Percentiles rank a stretch among this genome's conserved stretches.
Conservation (phyloP, 306 rosid species). For the Casuarina glauca region DNA sequence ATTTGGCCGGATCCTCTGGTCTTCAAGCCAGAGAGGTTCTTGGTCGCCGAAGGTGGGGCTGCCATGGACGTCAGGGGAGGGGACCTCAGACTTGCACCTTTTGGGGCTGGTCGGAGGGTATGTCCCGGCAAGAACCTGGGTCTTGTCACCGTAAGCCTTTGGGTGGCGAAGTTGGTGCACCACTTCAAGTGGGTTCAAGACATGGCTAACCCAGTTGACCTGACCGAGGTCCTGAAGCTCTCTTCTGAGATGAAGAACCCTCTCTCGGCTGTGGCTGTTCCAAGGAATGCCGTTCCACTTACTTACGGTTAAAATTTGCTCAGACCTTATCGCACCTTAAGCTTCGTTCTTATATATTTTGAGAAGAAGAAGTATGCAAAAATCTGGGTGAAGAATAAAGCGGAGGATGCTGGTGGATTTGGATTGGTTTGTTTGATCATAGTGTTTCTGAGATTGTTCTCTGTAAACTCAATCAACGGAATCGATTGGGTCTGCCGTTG, state of each 20-base stretch:
- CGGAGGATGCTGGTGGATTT: not conserved
- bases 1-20: slow-evolving; percentile 35
- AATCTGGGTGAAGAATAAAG: not conserved
- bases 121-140: slow-evolving; percentile 51
- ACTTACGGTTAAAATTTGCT: not conserved
- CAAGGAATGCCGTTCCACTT: slow-evolving; percentile 11
- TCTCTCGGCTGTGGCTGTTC: slow-evolving; percentile 39
- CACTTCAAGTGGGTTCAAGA: slow-evolving; percentile 38
- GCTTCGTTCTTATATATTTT: not conserved
- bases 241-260: slow-evolving; percentile 57
- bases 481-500: no score
- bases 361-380: not conserved
- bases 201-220: slow-evolving; percentile 43
- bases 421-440: not conserved
- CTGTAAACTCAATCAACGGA: no score
- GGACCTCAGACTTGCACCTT: slow-evolving; percentile 54
- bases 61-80: slow-evolving; percentile 46
- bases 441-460: not conserved
- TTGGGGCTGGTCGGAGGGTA: slow-evolving; percentile 63
- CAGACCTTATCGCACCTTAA: not conserved
- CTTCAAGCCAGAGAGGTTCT: slow-evolving; percentile 52
- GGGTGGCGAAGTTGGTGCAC: slow-evolving; percentile 55
- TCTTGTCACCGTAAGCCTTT: slow-evolving; percentile 43
- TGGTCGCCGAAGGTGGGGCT: slow-evolving; percentile 41
- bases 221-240: slow-evolving; percentile 42